phyloP scores from a whole-genome alignment of 108 stramenopile species.

The Mayamaea pseudoterrestris region DNA sequence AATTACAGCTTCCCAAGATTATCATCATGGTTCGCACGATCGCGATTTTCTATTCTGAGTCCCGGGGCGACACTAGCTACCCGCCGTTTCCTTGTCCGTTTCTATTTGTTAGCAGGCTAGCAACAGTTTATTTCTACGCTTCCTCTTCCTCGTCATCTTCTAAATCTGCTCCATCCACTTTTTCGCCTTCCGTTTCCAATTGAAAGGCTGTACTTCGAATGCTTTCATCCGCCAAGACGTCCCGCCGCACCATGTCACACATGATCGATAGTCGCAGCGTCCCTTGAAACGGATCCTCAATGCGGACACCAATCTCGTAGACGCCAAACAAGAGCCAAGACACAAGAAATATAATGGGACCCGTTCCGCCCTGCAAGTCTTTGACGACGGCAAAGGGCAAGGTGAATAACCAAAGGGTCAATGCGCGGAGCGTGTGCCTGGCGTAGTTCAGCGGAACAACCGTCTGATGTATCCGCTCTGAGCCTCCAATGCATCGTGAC shows the following conservation, averaged over 20 bases:
- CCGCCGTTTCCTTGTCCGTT: too few species aligned
- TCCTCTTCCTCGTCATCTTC: neutral
- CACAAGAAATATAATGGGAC: conserved; percentile 57
- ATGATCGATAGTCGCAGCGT: conserved; percentile 45
- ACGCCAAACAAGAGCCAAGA: conserved; percentile 86
- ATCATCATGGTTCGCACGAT: too few species aligned
- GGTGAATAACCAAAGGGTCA: conserved; percentile 72
- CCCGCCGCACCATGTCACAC: conserved; percentile 49
- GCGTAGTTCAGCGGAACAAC: conserved; percentile 86
- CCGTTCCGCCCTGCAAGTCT: conserved; percentile 63
- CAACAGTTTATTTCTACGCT: too few species aligned
- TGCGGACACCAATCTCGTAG: conserved; percentile 82
- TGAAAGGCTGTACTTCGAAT: conserved; percentile 7
- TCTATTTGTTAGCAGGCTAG: too few species aligned
- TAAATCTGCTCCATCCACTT: neutral
- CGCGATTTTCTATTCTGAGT: too few species aligned
- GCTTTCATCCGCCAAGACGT: conserved; percentile 22
- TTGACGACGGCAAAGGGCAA: conserved; percentile 73
- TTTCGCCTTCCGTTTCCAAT: neutral
- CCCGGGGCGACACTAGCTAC: too few species aligned
- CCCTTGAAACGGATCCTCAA: conserved; percentile 86
- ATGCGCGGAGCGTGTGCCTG: conserved; percentile 66
- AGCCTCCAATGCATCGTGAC: conserved; percentile 56
- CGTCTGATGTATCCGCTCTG: conserved; percentile 84
- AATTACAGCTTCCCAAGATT: too few species aligned